phyloP scores from a whole-genome alignment of 306 rosid genomes.

The Adenanthera pavonina region DNA sequence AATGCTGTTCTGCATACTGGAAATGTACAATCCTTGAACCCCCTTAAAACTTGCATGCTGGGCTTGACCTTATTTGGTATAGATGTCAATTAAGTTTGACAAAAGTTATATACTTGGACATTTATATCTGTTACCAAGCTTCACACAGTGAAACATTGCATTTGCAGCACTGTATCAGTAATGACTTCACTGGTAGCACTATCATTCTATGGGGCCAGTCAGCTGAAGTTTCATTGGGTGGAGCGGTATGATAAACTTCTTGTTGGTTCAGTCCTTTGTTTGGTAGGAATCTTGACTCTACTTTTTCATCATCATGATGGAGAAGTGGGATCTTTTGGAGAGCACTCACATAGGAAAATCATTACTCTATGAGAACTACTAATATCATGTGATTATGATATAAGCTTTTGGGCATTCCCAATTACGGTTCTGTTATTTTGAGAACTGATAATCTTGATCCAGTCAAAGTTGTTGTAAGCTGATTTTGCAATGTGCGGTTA shows the following conservation, averaged over 20 bases:
- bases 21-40: constrained; percentile 22
- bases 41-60: background rate
- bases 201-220: constrained; percentile 92
- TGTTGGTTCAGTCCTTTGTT: constrained; percentile 84
- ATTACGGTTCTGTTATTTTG: constrained; percentile 12
- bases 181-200: constrained; percentile 94
- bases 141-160: constrained; percentile 36
- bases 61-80: constrained; percentile 33
- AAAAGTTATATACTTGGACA: constrained; percentile 29
- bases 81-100: constrained; percentile 31
- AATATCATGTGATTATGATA: constrained; percentile 29
- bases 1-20: constrained; percentile 12
- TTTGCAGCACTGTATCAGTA: constrained; percentile 87
- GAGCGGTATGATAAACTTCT: constrained; percentile 94
- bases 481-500: constrained; percentile 32
- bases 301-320: constrained; percentile 63
- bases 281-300: constrained; percentile 85
- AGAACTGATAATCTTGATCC: constrained; percentile 32
- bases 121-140: constrained; percentile 22
- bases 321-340: constrained; percentile 56
- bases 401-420: constrained; percentile 16
- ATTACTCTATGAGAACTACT: constrained; percentile 49
- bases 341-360: constrained; percentile 72
- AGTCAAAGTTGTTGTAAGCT: constrained; percentile 22
- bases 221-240: constrained; percentile 95